Conservation (phyloP, 2,329 filamentous ascomycete genomes). For the Colletotrichum falcatum region DNA sequence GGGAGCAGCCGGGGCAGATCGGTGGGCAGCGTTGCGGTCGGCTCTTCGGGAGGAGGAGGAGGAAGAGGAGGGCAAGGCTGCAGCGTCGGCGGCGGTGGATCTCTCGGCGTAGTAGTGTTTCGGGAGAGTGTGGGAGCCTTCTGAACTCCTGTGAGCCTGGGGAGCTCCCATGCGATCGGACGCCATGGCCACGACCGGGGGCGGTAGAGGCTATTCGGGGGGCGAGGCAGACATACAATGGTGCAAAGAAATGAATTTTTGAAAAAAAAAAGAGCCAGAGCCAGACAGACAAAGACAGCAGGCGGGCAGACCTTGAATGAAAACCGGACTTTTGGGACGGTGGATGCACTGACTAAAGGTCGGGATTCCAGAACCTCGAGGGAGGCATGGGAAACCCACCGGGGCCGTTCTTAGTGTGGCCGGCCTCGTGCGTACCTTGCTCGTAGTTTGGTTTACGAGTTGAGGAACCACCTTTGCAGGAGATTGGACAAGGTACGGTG, state of each 20-base stretch:
- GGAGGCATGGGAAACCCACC: slow-evolving; percentile 40
- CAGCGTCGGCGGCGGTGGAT: slow-evolving; percentile 20
- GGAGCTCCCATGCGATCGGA: slow-evolving; percentile 39
- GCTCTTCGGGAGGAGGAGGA: slow-evolving; percentile 30
- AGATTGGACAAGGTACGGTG: slow-evolving; percentile 13
- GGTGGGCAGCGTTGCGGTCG: slow-evolving; percentile 41
- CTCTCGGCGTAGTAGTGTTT: slow-evolving; percentile 26
- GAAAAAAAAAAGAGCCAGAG: neutral
- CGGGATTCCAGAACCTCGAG: slow-evolving; percentile 38
- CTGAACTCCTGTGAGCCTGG: slow-evolving; percentile 43
- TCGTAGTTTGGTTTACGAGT: neutral
- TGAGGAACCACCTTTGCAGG: slow-evolving; percentile 1
- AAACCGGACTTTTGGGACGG: slow-evolving; percentile 38
- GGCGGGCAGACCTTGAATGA: slow-evolving; percentile 12
- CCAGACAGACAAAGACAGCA: neutral
- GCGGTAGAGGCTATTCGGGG: slow-evolving; percentile 21
- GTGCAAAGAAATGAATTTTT: slow-evolving; percentile 6
- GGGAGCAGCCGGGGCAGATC: slow-evolving; percentile 41
- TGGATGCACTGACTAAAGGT: slow-evolving; percentile 41
- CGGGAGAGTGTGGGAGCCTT: slow-evolving; percentile 40
- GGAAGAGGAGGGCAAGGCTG: slow-evolving; percentile 11
- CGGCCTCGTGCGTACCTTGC: slow-evolving; percentile 22
- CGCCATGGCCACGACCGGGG: slow-evolving; percentile 41
- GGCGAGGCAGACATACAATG: slow-evolving; percentile 24
- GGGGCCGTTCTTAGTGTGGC: slow-evolving; percentile 31